phyloP scores from a whole-genome alignment of 345 rosid genomes.

The Melaleuca alternifolia region DNA sequence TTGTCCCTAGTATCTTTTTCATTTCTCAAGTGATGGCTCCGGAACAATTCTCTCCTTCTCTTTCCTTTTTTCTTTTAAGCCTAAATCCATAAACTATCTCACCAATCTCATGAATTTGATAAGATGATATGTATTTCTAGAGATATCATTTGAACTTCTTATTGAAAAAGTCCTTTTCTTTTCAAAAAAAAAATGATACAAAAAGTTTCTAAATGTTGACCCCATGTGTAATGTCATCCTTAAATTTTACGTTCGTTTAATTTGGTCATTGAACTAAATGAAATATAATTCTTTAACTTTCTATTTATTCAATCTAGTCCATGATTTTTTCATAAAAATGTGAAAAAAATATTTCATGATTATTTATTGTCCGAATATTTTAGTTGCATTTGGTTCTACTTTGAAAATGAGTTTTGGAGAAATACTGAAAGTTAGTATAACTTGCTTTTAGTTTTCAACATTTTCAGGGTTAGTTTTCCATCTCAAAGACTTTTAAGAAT shows the following conservation, averaged over 20 bases:
- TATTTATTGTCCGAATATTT: not conserved
- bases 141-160: not conserved
- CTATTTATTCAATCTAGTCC: not conserved
- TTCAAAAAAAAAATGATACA: not conserved
- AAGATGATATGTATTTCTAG: not conserved
- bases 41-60: not conserved
- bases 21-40: not conserved
- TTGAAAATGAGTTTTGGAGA: no score
- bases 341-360: not conserved
- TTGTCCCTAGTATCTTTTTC: not conserved
- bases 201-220: not conserved
- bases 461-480: no score
- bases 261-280: fast-evolving
- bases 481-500: no score
- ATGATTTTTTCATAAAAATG: not conserved
- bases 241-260: not conserved
- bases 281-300: no score
- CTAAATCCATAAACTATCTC: not conserved
- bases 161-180: not conserved
- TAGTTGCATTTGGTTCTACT: no score
- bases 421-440: no score
- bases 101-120: not conserved
- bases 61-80: not conserved
- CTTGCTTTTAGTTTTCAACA: no score
- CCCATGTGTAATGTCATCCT: not conserved